Conservation (phyloP, 441 rosid species). For the Lepidium campestre region DNA sequence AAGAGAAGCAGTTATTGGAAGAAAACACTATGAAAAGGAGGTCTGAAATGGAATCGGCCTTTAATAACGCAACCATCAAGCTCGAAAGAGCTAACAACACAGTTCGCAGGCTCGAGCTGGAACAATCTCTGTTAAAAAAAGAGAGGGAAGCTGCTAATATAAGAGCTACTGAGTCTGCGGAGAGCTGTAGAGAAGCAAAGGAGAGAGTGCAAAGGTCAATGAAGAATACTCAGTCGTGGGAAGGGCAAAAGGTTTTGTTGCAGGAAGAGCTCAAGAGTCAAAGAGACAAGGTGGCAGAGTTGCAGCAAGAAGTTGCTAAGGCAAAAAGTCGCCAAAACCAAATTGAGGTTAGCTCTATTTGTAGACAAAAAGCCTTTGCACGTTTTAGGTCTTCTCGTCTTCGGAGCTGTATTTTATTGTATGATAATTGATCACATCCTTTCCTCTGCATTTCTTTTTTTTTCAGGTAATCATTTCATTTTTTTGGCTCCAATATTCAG, state of each 20-base stretch:
- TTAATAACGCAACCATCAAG: conserved; percentile 72
- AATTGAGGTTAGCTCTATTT: conserved; percentile 48
- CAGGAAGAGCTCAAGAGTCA: conserved; percentile 74
- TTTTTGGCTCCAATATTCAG: conserved; percentile 7
- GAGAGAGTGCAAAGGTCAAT: conserved; percentile 68
- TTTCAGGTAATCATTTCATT: conserved; percentile 18
- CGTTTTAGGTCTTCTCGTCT: conserved; percentile 25
- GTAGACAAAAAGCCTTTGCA: conserved; percentile 20
- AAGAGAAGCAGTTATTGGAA: conserved; percentile 70
- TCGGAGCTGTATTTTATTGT: conserved; percentile 19
- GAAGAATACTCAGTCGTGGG: conserved; percentile 72
- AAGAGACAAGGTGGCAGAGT: conserved; percentile 44
- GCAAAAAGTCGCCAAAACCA: conserved; percentile 57
- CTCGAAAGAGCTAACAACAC: conserved; percentile 67
- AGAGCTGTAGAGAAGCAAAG: conserved; percentile 64
- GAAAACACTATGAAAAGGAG: conserved; percentile 83
- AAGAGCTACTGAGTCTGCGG: conserved; percentile 68
- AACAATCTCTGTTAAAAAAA: conserved; percentile 57
- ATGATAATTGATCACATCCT: conserved; percentile 11
- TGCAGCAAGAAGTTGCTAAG: conserved; percentile 53
- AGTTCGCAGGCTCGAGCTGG: conserved; percentile 72
- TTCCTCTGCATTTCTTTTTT: conserved; percentile 13
- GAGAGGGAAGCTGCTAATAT: conserved; percentile 75
- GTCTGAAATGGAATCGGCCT: conserved; percentile 81
- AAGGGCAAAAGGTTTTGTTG: conserved; percentile 58